phyloP scores from a whole-genome alignment of 1,284 basidiomycete genomes.

The Ceratobasidium sp. region DNA sequence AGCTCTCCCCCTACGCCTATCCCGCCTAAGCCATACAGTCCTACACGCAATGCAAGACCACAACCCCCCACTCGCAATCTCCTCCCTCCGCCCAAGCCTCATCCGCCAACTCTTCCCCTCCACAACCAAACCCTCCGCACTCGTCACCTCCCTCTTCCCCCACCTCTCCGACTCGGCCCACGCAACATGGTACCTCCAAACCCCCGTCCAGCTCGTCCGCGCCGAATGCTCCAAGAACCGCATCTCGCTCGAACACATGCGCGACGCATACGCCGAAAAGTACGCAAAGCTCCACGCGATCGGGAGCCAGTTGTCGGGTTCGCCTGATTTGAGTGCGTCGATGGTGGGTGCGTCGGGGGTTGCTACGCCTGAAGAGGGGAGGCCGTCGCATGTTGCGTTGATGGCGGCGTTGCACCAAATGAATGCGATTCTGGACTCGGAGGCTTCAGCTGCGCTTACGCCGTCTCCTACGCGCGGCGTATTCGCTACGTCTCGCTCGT shows the following conservation, averaged over 20 bases:
- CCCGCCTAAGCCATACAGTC: constrained; percentile 58
- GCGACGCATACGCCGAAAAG: constrained; percentile 70
- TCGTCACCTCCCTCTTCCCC: constrained; percentile 71
- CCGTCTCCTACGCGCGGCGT: constrained; percentile 31
- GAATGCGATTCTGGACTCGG: constrained; percentile 6
- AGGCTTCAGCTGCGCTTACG: background rate
- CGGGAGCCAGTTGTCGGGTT: constrained; percentile 58
- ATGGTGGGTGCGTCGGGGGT: constrained; percentile 47
- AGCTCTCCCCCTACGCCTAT: constrained; percentile 70
- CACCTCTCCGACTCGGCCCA: constrained; percentile 53
- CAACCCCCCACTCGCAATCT: constrained; percentile 62
- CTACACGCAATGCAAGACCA: constrained; percentile 59
- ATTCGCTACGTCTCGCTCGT: constrained; percentile 40
- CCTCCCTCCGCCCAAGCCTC: constrained; percentile 63
- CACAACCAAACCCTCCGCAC: constrained; percentile 59
- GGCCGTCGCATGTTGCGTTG: constrained; percentile 22
- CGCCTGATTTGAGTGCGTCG: constrained; percentile 24
- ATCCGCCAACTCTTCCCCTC: constrained; percentile 64
- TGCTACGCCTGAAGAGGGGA: constrained; percentile 44
- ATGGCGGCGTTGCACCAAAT: constrained; percentile 13
- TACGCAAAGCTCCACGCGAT: constrained; percentile 68
- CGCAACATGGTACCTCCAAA: constrained; percentile 47
- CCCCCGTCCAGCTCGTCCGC: constrained; percentile 66
- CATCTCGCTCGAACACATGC: constrained; percentile 65
- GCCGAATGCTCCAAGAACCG: constrained; percentile 72